Base-by-base conservation (phyloP, 2,329 filamentous ascomycete genomes). In the Fusarium coffeatum region DNA sequence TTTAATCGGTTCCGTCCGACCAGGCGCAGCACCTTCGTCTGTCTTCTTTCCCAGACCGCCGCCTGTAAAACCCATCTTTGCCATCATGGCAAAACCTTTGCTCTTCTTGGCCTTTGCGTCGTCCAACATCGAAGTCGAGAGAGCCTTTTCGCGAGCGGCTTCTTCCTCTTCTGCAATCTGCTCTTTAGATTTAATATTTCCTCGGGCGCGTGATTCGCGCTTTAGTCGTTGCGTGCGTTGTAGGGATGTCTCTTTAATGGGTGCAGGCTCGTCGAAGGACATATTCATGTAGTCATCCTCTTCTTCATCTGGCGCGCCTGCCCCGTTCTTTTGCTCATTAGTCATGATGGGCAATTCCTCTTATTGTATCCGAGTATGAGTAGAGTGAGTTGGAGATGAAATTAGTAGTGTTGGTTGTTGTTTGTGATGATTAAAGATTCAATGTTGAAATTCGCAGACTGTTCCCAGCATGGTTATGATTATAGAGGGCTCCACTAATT, bases 261-360 rank as follows among this genome's bases (percentile, higher is more conserved):
- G 78, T 78, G 84, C 75, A 81, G 86, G 77, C 28, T 97, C 92
- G 20, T 88, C 86, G 77, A 99, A 94, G 16, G 90, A 86, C 95
- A 99, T 98, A 74, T 91, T 93, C 92, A 99, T 97, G 85, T 99
- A 98, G 80, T 99, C 96, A 69, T 98, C 94, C 68, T 94, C 93
- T 22, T 94, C 93, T 9, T 93, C 92, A 5, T 85, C 72, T 11
- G 70, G 57, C 42, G 65, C 64, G 18, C 55, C 55, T 47, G 64
- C 68, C 51, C 62, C 63, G 6, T 60, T 63, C 8, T 61, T 55
- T 28, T 67, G 59, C 16, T 59, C 50, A 9, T 41, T 30, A 15
- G 53, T 66, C 68, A 73, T 74, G 22, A 20, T 55, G 41, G 6
- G 27, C 12, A 16, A 20, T 48, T 9, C 23, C 32, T 11, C 8